A percentile compares a stretch with the other conserved stretches of the same genome.
Conservation (phyloP, 768 basidiomycete species). For the Boletus sensibilis region DNA sequence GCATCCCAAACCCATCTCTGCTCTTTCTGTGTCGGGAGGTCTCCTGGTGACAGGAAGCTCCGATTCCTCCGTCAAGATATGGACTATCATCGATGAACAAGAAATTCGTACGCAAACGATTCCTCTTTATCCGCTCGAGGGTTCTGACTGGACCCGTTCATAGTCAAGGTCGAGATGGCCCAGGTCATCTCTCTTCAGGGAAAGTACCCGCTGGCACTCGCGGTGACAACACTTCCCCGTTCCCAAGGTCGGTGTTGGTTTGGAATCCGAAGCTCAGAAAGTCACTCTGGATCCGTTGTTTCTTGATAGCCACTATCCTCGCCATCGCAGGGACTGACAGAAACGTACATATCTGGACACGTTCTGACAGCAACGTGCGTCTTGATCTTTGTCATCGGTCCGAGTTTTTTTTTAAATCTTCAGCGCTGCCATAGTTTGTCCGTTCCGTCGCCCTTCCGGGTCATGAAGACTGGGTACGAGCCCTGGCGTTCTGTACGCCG, state of each 20-base stretch:
- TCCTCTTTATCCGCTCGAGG: neutral
- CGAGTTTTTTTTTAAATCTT: neutral
- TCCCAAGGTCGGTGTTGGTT: slow-evolving; percentile 52
- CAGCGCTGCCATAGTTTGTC: slow-evolving; percentile 46
- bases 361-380: slow-evolving; percentile 56
- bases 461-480: slow-evolving; percentile 95
- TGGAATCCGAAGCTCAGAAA: neutral
- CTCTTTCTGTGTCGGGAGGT: slow-evolving; percentile 51
- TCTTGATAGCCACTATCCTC: slow-evolving; percentile 56
- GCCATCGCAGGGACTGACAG: slow-evolving; percentile 82
- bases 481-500: slow-evolving; percentile 62
- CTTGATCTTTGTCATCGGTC: slow-evolving; percentile 3
- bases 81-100: slow-evolving; percentile 43
- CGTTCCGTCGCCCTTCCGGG: slow-evolving; percentile 63
- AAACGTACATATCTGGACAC: slow-evolving; percentile 74
- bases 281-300: neutral
- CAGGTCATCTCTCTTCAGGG: slow-evolving; percentile 67
- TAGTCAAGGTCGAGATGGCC: slow-evolving; percentile 41
- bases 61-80: slow-evolving; percentile 76
- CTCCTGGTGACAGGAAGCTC: slow-evolving; percentile 77
- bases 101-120: slow-evolving; percentile 28
- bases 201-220: slow-evolving; percentile 73
- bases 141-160: neutral
- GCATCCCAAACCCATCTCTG: slow-evolving; percentile 69
- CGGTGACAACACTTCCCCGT: slow-evolving; percentile 60